These are phyloP conservation scores for Saccharomycopsis fodiens DNA, from an alignment of 805 yeast species.

Conservation along the genomic window DNA sequence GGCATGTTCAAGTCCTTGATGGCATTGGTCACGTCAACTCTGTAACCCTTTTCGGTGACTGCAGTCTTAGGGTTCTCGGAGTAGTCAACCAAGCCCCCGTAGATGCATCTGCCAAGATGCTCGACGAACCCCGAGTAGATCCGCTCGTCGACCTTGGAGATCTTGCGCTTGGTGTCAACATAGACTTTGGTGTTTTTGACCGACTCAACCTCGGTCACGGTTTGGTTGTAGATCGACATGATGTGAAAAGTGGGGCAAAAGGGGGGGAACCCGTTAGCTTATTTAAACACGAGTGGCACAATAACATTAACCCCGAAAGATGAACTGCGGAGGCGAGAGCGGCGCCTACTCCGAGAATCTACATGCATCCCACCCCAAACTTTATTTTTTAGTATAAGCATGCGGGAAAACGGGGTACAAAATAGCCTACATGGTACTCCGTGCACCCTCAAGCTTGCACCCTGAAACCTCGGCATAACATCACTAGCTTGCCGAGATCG, in stretches of 20 bases:
- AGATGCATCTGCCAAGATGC: slow-evolving; percentile 31
- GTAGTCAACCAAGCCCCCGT: slow-evolving; percentile 32
- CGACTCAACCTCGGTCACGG: slow-evolving; percentile 1
- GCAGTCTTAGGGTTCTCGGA: slow-evolving; percentile 19
- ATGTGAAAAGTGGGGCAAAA: neutral
- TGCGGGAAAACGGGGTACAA: neutral
- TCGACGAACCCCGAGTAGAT: slow-evolving; percentile 31
- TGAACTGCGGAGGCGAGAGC: neutral
- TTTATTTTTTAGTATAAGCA: neutral
- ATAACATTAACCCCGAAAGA: neutral
- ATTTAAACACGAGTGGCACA: neutral
- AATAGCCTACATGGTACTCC: neutral
- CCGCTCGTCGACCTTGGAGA: slow-evolving; percentile 25
- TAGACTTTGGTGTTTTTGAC: neutral
- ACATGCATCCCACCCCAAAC: neutral
- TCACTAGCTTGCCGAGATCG: no score
- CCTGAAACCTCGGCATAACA: no score
- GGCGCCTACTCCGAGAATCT: neutral
- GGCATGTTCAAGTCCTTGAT: slow-evolving; percentile 29
- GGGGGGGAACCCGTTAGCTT: neutral
- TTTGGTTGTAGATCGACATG: slow-evolving; percentile 9
- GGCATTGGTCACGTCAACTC: slow-evolving; percentile 28
- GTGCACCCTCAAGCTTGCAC: no score
- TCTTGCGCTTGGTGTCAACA: slow-evolving; percentile 25
- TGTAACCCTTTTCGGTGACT: slow-evolving; percentile 25